Evolutionary conservation across 106 monocot species (phyloP).

Genomic region (Dioscorea zingiberensis): DNA sequence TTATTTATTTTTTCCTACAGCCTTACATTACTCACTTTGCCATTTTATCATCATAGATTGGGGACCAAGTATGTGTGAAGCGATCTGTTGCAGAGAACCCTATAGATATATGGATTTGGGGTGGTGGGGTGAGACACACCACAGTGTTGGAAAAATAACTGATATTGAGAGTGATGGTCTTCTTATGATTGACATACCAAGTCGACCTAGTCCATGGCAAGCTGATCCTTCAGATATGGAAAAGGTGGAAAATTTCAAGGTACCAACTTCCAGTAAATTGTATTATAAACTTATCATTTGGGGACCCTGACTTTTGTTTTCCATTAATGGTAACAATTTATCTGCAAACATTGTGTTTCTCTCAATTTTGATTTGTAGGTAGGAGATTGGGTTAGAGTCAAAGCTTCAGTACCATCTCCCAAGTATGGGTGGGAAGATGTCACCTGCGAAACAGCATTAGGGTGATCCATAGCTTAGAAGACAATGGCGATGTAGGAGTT

Average conservation of each 20-base stretch:
- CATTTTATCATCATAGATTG: slow-evolving; percentile 50
- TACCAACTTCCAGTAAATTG: slow-evolving; percentile 8
- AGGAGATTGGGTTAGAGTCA: slow-evolving; percentile 93
- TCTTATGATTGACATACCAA: slow-evolving; percentile 82
- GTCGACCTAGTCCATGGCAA: slow-evolving; percentile 72
- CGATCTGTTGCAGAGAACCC: slow-evolving; percentile 98
- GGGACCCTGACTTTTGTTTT: no score
- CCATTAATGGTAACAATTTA: no score
- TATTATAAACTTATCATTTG: not conserved
- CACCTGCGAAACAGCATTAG: slow-evolving; percentile 76
- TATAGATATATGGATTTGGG: no score
- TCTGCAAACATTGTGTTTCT: no score
- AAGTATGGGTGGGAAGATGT: slow-evolving; percentile 99
- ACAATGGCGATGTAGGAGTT: slow-evolving; percentile 88
- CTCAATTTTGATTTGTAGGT: slow-evolving; percentile 40
- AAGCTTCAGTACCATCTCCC: slow-evolving; percentile 87
- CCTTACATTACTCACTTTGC: not conserved
- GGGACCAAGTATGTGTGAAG: slow-evolving; percentile 95
- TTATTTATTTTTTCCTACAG: not conserved
- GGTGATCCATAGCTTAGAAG: slow-evolving; percentile 87
- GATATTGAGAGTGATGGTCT: slow-evolving; percentile 90
- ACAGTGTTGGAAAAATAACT: slow-evolving; percentile 91
- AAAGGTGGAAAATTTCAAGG: slow-evolving; percentile 94
- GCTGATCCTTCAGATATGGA: slow-evolving; percentile 99
- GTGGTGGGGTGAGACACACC: slow-evolving; percentile 99